Evolutionary conservation across 306 rosid species (phyloP), one percentile per base, ranked within the genome.

Genomic region (Malus sieversii): DNA sequence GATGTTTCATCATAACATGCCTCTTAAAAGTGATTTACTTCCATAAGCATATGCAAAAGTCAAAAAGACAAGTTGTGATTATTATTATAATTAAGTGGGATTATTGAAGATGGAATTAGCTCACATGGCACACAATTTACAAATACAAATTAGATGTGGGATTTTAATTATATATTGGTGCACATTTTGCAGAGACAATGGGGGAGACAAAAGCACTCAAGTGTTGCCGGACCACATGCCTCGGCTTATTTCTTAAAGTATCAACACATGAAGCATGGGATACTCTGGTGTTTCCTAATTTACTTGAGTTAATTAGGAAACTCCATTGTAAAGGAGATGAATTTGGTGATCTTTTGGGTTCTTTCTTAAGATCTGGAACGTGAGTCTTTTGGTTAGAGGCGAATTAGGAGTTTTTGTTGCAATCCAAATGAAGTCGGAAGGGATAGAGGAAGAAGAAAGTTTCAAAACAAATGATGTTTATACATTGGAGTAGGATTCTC

Each of bases 181-280:
- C 14, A 18, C 60, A 70, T 9, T 25, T 40, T 76, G 38, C 16
- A 68, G 4, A 7, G 60, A 68, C 68, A 74, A 2, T 38, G 58
- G 48, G 48, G 58, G 75, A 68, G 78, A 79, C 79, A 68, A 60
- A 63, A 20, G 40, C 65, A 62, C 53, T 77, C 66, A n/a, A 12
- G 74, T 29, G 27, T 3, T 58, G 75, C 66, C 70, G 70, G 70
- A 73, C 78, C 75, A 67, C 75, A 59, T 79, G 78, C 78, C 52
- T 29, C 40, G 9, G 3, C 11, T 57, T 68, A 65, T 32, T 65
- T 25, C 3, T 10, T 44, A 35, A 68, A 1, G 25, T 29, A 35
- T 48, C 70, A 44, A 35, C 70, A 57, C 75, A 66, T 79, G 57
- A 67, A 73, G 6, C 30, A 22, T 7, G 82, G 44, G 44, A 51